Evolutionary conservation across 2,329 filamentous ascomycete species (phyloP).

Genomic region (Neofusicoccum ribis): DNA sequence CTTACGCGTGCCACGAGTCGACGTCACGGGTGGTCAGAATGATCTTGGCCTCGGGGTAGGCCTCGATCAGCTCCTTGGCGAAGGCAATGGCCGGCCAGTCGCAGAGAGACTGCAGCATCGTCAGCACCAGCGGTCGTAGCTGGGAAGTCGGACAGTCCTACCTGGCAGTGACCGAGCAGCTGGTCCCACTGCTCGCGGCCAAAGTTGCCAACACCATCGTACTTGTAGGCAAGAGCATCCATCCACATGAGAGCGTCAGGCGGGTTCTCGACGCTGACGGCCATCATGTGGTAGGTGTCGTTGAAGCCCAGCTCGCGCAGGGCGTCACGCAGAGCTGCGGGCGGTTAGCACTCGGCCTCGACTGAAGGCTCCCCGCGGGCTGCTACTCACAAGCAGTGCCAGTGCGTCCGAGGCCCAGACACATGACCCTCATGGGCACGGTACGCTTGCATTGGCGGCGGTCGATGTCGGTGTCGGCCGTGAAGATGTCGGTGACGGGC

Average conservation of each 20-base stretch:
- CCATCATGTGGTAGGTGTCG: conserved; percentile 58
- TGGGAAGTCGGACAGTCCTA: background rate
- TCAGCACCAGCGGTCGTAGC: background rate
- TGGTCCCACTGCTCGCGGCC: conserved; percentile 47
- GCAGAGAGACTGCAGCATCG: conserved; percentile 22
- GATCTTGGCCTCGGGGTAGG: conserved; percentile 36
- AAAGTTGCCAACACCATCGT: conserved; percentile 56
- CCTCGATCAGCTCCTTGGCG: conserved; percentile 30
- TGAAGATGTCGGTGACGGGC: conserved; percentile 62
- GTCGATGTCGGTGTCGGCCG: conserved; percentile 67
- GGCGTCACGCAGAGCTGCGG: conserved; percentile 54
- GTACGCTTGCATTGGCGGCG: conserved; percentile 63
- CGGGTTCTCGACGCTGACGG: conserved; percentile 66
- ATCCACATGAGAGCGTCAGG: conserved; percentile 70
- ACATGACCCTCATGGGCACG: conserved; percentile 72
- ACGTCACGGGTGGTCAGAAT: conserved; percentile 34
- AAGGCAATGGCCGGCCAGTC: conserved; percentile 34
- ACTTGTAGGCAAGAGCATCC: conserved; percentile 65
- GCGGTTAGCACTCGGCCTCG: conserved; percentile 26
- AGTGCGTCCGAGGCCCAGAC: conserved; percentile 68
- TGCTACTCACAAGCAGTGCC: conserved; percentile 65
- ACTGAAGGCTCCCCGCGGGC: conserved; percentile 27
- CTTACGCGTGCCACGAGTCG: conserved; percentile 32
- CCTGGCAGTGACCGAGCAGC: conserved; percentile 47
- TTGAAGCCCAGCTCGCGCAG: conserved; percentile 28